These are phyloP conservation scores for Cordyceps tenuipes DNA, from an alignment of 2,329 filamentous ascomycete species.

Conservation along the genomic window DNA sequence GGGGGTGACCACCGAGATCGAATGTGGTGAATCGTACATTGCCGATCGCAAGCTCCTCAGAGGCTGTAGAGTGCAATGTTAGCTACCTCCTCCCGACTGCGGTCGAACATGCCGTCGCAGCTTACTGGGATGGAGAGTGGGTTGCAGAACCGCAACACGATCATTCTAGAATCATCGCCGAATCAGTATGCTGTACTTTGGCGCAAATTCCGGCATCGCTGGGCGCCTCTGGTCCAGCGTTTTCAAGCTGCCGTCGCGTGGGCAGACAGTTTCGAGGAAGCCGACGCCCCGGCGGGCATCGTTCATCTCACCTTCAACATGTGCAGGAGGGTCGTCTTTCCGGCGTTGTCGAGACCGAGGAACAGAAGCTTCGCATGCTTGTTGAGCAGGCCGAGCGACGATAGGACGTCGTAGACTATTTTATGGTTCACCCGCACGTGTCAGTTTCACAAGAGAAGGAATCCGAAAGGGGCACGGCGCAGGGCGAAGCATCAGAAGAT, in stretches of 20 bases:
- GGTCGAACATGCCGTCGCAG: constrained; percentile 15
- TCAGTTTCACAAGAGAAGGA: constrained; percentile 18
- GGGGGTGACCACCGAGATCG: constrained; percentile 87
- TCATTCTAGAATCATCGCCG: constrained; percentile 59
- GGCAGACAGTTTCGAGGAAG: neutral
- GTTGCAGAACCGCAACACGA: constrained; percentile 82
- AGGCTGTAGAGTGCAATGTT: constrained; percentile 43
- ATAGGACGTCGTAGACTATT: constrained; percentile 77
- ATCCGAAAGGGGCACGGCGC: neutral
- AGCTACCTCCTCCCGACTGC: neutral
- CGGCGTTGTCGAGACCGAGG: constrained; percentile 87
- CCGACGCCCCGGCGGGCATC: neutral
- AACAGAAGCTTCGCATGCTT: constrained; percentile 95
- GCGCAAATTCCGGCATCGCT: neutral
- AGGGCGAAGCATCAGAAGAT: neutral
- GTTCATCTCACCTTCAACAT: constrained; percentile 76
- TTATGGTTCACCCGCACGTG: constrained; percentile 20
- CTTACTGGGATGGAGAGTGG: constrained; percentile 85
- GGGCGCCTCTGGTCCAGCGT: neutral
- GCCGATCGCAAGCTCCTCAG: constrained; percentile 85
- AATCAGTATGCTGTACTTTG: constrained; percentile 19
- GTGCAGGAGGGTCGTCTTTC: constrained; percentile 88
- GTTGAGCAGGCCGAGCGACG: constrained; percentile 80
- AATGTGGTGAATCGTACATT: constrained; percentile 94
- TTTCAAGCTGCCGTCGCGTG: neutral